Evolutionary conservation across 2,329 filamentous ascomycete genomes (phyloP).

Genomic region (Graphilbum fragrans): DNA sequence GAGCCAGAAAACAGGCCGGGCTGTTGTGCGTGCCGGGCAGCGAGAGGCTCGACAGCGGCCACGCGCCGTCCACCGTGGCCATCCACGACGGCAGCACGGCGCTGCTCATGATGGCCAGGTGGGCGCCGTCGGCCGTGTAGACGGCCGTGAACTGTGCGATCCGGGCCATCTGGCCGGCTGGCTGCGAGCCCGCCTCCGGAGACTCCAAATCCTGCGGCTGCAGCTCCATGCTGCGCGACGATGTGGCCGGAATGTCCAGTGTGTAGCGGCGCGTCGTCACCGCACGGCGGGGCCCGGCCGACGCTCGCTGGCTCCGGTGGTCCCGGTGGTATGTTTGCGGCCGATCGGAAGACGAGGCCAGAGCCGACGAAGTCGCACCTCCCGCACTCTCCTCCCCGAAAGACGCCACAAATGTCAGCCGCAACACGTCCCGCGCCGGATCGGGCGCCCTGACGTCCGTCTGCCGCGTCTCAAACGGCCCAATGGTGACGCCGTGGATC

Average conservation of each 20-base stretch:
- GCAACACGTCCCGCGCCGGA: slow-evolving; percentile 51
- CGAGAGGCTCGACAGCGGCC: slow-evolving; percentile 66
- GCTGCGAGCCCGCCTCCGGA: background rate
- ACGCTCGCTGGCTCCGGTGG: background rate
- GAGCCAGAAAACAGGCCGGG: slow-evolving; percentile 69
- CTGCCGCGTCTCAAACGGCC: slow-evolving; percentile 53
- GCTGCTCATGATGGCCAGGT: slow-evolving; percentile 57
- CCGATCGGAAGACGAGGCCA: too few species aligned
- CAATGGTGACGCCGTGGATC: slow-evolving; percentile 44
- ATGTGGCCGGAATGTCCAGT: slow-evolving; percentile 57
- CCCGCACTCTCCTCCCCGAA: slow-evolving; percentile 26
- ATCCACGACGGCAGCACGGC: slow-evolving; percentile 68
- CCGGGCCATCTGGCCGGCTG: slow-evolving; percentile 16
- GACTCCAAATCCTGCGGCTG: slow-evolving; percentile 32
- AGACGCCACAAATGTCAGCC: slow-evolving; percentile 55
- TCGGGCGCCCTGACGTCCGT: slow-evolving; percentile 52
- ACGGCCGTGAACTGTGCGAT: slow-evolving; percentile 53
- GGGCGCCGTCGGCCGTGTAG: slow-evolving; percentile 43
- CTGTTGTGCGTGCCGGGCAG: slow-evolving; percentile 96
- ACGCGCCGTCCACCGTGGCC: slow-evolving; percentile 57
- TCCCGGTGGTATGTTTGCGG: background rate
- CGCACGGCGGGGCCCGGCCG: too few species aligned
- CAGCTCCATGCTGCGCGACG: slow-evolving; percentile 47
- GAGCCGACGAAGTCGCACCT: too few species aligned
- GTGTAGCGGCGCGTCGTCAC: slow-evolving; percentile 40